Evolutionary conservation across 495 filamentous ascomycete genomes (phyloP), one percentile per base, ranked within the genome.

Genomic region (Acidiella bohemica): DNA sequence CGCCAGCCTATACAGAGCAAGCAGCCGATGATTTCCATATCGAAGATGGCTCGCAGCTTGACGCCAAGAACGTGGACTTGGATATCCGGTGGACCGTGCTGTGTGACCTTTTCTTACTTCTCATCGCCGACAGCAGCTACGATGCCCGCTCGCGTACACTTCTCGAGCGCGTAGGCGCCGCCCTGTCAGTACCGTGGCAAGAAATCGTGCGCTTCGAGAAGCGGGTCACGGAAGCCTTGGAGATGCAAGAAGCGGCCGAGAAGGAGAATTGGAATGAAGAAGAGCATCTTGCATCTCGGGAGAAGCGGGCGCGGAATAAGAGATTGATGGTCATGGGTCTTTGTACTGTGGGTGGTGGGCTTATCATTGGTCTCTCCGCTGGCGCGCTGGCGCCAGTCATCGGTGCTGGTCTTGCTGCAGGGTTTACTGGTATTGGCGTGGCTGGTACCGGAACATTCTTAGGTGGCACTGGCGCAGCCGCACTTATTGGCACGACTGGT

Each of bases 241-340:
- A 96, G 59, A 93, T 99, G 82, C 90, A 99, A 64, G 80, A 93
- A 49, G 74, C 78, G 27, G 78, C 84, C 7, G 76, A 84, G 21
- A 92, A 88, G 56, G 92, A 99, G 60, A 93, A 84, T 46, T 99
- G 90, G 90, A 85, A 93, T 51, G 90, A 96, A 60, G 75, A 84
- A 12, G 86, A 92, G 32, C 86, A 96, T 54, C 88, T 95, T 73
- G 86, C 88, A 54, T 78, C 71, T 40, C 72, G 90, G 36, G 73
- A 78, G 33, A 93, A 95, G 58, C 62, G 71, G 50, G 82, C 80
- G 3, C 59, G 83, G 32, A 95, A 81, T 51, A 72, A 70, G 44
- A 80, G 84, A 37, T 84, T 86, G 50, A 77, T 93, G 61, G 78
- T 95, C 65, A 93, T 99, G 86, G 90, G 90, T 2, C 67, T 99